Percentiles rank a stretch among this genome's conserved stretches.
These are phyloP conservation scores for Scortechinia acanthostroma DNA, from an alignment of 2,329 filamentous ascomycete genomes.

Conservation along the genomic window DNA sequence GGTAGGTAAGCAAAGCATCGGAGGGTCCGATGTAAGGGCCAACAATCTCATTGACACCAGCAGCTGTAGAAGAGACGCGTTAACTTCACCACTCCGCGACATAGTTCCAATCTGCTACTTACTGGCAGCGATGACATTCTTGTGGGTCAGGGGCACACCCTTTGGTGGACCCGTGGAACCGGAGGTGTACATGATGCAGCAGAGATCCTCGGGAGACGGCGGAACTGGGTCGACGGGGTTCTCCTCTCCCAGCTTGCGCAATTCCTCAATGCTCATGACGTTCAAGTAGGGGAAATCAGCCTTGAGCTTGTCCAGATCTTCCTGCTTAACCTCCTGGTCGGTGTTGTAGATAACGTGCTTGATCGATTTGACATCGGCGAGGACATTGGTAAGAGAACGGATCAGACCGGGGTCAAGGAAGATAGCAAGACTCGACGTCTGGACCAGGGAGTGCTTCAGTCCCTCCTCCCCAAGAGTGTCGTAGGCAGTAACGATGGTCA, in stretches of 20 bases:
- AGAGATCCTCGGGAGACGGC: constrained; percentile 67
- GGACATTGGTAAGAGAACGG: constrained; percentile 42
- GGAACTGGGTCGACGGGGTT: constrained; percentile 64
- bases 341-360: constrained; percentile 45
- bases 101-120: constrained; percentile 24
- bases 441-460: constrained; percentile 66
- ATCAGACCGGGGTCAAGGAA: constrained; percentile 71
- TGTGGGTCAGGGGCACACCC: constrained; percentile 72
- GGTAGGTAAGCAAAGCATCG: constrained; percentile 74
- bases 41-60: constrained; percentile 72
- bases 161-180: constrained; percentile 78
- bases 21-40: constrained; percentile 71
- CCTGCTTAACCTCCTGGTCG: constrained; percentile 41
- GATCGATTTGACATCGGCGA: constrained; percentile 40
- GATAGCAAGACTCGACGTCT: constrained; percentile 66
- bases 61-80: constrained; percentile 50
- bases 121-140: constrained; percentile 69
- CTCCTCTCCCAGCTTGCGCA: constrained; percentile 44
- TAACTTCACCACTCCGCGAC: constrained; percentile 4
- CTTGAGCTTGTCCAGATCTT: constrained; percentile 38
- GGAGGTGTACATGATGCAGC: constrained; percentile 69
- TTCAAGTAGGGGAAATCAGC: constrained; percentile 36
- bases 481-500: constrained; percentile 79
- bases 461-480: constrained; percentile 74
- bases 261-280: constrained; percentile 40